Evolutionary conservation across 192 early-diverging fungal genomes (phyloP).

Genomic region (Linnemannia schmuckeri): DNA sequence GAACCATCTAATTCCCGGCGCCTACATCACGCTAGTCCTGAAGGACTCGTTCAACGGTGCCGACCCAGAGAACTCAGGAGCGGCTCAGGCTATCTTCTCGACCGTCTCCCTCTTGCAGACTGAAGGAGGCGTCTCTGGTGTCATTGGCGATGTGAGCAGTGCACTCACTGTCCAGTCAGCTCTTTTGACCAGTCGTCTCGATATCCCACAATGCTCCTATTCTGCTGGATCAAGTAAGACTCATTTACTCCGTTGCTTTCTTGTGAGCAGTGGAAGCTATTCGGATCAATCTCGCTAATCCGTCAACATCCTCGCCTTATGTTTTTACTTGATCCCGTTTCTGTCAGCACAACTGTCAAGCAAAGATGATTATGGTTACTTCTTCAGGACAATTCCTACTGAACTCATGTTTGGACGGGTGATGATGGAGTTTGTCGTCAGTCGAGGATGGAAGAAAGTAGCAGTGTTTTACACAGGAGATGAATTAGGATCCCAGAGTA

Average conservation of each 20-base stretch:
- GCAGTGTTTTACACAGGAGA: slow-evolving; percentile 64
- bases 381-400: slow-evolving; percentile 67
- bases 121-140: slow-evolving; percentile 59
- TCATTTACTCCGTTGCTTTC: too few relatives aligned
- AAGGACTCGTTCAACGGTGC: slow-evolving; percentile 64
- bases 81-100: slow-evolving; percentile 64
- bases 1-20: slow-evolving; percentile 59
- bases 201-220: slow-evolving; percentile 67
- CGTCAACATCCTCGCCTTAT: background rate
- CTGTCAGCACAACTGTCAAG: slow-evolving; percentile 59
- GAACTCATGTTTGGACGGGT: slow-evolving; percentile 64
- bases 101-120: slow-evolving; percentile 62
- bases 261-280: too few relatives aligned
- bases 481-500: slow-evolving; percentile 62
- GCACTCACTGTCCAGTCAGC: slow-evolving; percentile 63
- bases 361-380: slow-evolving; percentile 63
- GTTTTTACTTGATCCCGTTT: background rate
- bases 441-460: slow-evolving; percentile 61
- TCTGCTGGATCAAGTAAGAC: slow-evolving; percentile 64
- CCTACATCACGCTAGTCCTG: slow-evolving; percentile 63
- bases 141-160: slow-evolving; percentile 68
- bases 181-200: slow-evolving; percentile 62
- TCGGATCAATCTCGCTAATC: slow-evolving; percentile 4
- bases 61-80: slow-evolving; percentile 58
- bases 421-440: slow-evolving; percentile 62